Evolutionary conservation across 331 rosid genomes (phyloP), one percentile per base, ranked within the genome.

Genomic region (Rosa hybrid): DNA sequence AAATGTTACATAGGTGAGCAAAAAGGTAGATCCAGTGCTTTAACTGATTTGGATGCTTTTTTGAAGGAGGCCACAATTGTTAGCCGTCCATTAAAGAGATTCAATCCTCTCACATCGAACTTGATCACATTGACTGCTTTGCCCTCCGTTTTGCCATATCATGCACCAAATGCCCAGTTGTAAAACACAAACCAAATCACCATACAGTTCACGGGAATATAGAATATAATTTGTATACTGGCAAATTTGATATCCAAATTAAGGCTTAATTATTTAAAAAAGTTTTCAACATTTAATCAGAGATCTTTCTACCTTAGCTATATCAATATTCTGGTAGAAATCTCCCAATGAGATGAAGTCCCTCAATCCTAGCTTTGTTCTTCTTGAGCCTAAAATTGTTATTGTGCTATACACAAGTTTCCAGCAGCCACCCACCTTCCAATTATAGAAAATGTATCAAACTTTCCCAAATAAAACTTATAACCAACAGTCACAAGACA

Each of bases 331-430:
- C 78, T 92, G 96, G 34, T 86, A 77, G 81, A 94, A 91, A 16
- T 94, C 98, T 73, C 90, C 97, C 84, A 92, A 76, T 39, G 97
- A 89, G 84, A 92, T 89, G 74, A 94, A 90, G 75, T 94, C 97
- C 84, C 96, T 82, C 64, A 94, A 87, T 73, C 97, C 96, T 38
- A 94, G 87, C 89, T 92, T 94, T 56, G 96, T 92, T 81, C 97
- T 88, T 86, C 89, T 94, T 41, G 96, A 86, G 60, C 96, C 98
- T 84, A 92, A 79, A 73, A 94, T 88, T 78, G 95, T 88, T 79
- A 92, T 88, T 79, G 94, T 90, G 75, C 97, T 89, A 57, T 90
- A 94, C 34, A 90, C 86, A 82, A 94, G 93, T 82, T 88, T 94
- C 98, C 98, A 94, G 76, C 89, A 81, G 64, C 98, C 97, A 82